Base-by-base conservation (phyloP, 1,139 yeast species). In the Sugiyamaella grinbergsii region DNA sequence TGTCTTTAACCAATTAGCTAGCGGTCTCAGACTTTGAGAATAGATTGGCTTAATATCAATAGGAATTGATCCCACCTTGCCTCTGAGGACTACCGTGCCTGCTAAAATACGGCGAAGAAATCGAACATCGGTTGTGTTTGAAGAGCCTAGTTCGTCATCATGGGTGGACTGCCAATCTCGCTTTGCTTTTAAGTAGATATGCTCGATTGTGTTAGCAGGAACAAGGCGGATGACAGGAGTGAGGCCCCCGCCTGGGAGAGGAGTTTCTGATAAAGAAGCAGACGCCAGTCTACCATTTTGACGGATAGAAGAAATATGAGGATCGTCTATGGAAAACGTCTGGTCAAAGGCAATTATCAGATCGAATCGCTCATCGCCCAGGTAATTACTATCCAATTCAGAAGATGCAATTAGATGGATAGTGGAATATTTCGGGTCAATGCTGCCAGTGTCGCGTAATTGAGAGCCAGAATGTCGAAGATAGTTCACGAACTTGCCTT, bases 191-290 rank as follows among this genome's bases (percentile, higher is more conserved):
- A 60, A 55, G 41, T 62, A 56, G 22, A 70, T 63, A 50, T 91
- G 98, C 60, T 91, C 97, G 28, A 89, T 82, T 1, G 95, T 84
- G 62, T 87, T 82, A 56, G 84, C 79, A 1, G 96, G 86, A 2
- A 88, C 79, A 23, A 91, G 71, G 33, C 93, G 72, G 20, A 93
- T 67, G 3, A 86, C 71, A 1, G 94, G 86, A 0, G 84, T 76
- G 47, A 59, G 58, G 13, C 16, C 38, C 66, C 23, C 8, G 16
- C 28, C 28, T 20, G 29, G 13, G 20, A 5, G 18, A 18, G 38
- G 19, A 23, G 60, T 52, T 6, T 47, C 13, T 5, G 40, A 28
- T 13, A 20, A 18, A 18, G 6, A 15, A 5, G 22, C 4, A 18
- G 42, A 16, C 13, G 13, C 33, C n/a, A 36, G 13, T 3, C 67